Evolutionary conservation across 1,139 yeast genomes (phyloP).

Genomic region (Hanseniaspora gamundiae): DNA sequence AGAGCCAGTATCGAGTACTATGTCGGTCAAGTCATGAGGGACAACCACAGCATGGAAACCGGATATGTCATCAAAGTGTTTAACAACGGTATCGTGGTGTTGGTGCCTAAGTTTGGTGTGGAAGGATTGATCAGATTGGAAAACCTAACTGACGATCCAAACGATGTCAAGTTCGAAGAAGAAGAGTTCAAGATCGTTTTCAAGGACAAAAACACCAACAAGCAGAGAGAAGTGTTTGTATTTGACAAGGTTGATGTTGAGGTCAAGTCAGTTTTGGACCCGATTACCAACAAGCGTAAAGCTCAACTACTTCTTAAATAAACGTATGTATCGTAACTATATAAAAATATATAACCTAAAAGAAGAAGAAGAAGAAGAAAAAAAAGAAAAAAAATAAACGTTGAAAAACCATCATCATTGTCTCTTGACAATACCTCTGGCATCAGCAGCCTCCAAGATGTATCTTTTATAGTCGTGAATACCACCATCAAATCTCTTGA

Average conservation of each 20-base stretch:
- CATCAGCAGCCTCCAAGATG: conserved; percentile 64
- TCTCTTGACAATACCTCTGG: conserved; percentile 77
- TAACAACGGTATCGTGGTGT: conserved; percentile 86
- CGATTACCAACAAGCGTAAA: conserved; percentile 82
- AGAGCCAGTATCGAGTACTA: conserved; percentile 95
- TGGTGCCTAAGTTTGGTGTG: conserved; percentile 95
- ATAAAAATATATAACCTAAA: not conserved
- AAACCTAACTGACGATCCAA: conserved; percentile 51
- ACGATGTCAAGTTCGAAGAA: conserved; percentile 61
- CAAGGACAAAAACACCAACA: conserved; percentile 32
- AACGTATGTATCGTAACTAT: not conserved
- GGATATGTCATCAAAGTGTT: conserved; percentile 90
- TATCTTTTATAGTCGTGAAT: conserved; percentile 85
- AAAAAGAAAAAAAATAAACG: not conserved
- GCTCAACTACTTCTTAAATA: conserved; percentile 59
- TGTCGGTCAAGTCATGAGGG: conserved; percentile 94
- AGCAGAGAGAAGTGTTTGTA: conserved; percentile 44
- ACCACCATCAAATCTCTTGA: conserved; percentile 67
- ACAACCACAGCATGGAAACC: conserved; percentile 59
- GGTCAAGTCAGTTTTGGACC: conserved; percentile 74
- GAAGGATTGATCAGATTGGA: conserved; percentile 85
- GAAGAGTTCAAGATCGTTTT: conserved; percentile 62
- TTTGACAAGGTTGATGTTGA: conserved; percentile 80
- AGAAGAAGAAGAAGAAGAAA: not conserved
- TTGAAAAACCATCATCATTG: conserved; percentile 32